Base-by-base conservation (phyloP, 2,329 filamentous ascomycete genomes). In the Pyrenochaeta sp. region DNA sequence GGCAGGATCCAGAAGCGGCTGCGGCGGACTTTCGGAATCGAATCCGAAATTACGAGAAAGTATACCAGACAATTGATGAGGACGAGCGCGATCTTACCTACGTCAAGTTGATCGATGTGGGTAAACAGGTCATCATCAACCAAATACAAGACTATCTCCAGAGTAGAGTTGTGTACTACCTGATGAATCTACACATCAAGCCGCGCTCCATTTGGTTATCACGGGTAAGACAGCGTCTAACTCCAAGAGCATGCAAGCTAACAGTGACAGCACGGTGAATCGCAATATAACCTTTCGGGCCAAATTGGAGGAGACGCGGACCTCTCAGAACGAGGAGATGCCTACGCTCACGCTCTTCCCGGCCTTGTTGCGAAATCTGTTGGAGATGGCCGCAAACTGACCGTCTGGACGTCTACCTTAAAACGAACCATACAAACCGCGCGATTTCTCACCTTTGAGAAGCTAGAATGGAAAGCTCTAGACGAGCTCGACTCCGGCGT, bases 131-230 rank as follows among this genome's bases (percentile, higher is more conserved):
- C 74, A 95, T 98, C 73, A 98, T 99, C 85, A 99, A 98, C 81
- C 90, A 91, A 74, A 97, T 99, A 72, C 90, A 93, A 75, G 95
- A 99, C 79, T 99, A 99, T 74, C 84, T 99, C 28, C 95, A 97
- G 77, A 97, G 92, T 77, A 90, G 95, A 56, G 90, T 99, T 44
- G 94, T 99, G 45, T 99, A 99, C 80, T 99, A 97, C 77, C 87
- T 98, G 57, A 97, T 98, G 89, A 99, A 98, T 76, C 84, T 99
- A 39, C 95, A 99, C 80, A 99, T 99, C 77, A 94, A 94, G 64
- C 94, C 94, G 19, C 88, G 95, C 55, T 96, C 93, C 3, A 96
- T 99, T 66, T 99, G 95, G 95, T 82, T 99, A 50, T 98, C 95
- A 66, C 85, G 95, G 64, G 91, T 94, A 83, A 79, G 89, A 85